Evolutionary conservation across 306 rosid genomes (phyloP), one percentile per base, ranked within the genome.

Genomic region (Pachyrhizus erosus): DNA sequence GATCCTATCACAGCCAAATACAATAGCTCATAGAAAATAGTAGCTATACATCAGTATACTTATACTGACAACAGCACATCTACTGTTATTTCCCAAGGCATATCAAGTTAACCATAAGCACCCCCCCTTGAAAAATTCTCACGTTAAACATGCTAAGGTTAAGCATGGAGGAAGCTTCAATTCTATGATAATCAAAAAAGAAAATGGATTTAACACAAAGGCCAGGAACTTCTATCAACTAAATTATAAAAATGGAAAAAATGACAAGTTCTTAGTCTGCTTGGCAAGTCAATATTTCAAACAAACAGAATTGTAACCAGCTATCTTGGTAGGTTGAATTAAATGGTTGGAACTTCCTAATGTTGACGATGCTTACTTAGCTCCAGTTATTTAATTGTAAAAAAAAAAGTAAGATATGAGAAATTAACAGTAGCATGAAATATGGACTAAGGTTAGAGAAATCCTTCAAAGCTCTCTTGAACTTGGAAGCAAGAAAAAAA

Each of bases 21-120:
- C 31, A 48, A 60, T 46, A 76, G 64, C 42, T 24, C 74, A 62
- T 33, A 64, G 54, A 73, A 71, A 39, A 26, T 48, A 18, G 66
- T 26, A 23, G 26, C 68, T 26, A 18, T 46, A 21, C 54, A 49
- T 69, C 46, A 49, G 48, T 27, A 49, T 34, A 55, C 39, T 54
- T 27, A 7, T 29, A 73, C 54, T 31, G 21, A 70, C 52, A 60
- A 45, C 39, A 60, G 31, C 37, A 70, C n/a, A n/a, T n/a, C n/a
- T n/a, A 39, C 0, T 20, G 24, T 51, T 15, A 6, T 51, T 64
- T 78, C 67, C 11, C 69, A 20, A 69, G 23, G 60, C 4, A 77
- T 26, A 45, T 62, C 26, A 13, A 54, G 33, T 37, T 45, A 42
- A 60, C 29, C 31, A 43, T 43, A 33, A 66, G 31, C 43, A 21